A percentile compares a stretch with the other conserved stretches of the same genome.
Evolutionary conservation across 202 grass and related monocot species (phyloP).

Genomic region (Cymbopogon flexuosus): DNA sequence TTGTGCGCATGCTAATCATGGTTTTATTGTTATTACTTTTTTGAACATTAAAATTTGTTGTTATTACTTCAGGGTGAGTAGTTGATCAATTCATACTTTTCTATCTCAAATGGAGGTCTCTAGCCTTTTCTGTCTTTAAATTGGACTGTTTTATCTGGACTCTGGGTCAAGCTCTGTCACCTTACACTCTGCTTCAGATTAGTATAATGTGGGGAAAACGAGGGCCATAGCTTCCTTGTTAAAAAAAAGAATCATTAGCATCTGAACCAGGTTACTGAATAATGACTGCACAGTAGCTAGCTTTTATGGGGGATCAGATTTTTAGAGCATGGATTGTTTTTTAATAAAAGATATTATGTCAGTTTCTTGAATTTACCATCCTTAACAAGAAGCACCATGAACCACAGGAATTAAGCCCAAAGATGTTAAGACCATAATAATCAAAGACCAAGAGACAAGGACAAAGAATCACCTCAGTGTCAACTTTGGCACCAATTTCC

Average conservation of each 20-base stretch:
- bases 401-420: neutral
- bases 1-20: neutral
- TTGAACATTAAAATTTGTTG: neutral
- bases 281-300: neutral
- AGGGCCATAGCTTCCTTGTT: neutral
- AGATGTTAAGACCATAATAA: neutral
- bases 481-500: slow-evolving; percentile 67
- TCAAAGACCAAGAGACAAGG: neutral
- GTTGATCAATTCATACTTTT: neutral
- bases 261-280: neutral
- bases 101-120: neutral
- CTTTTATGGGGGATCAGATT: neutral
- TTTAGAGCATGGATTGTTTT: neutral
- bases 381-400: neutral
- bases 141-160: neutral
- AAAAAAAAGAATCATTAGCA: neutral
- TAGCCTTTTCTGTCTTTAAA: neutral
- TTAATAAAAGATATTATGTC: neutral
- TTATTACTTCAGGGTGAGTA: neutral
- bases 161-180: slow-evolving; percentile 5
- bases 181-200: neutral
- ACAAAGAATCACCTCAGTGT: slow-evolving; percentile 45
- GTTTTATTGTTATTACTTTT: neutral
- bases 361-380: neutral
- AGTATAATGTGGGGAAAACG: neutral